Evolutionary conservation across 177 flowering plant species (phyloP).

Genomic region (Tripterygium wilfordii): DNA sequence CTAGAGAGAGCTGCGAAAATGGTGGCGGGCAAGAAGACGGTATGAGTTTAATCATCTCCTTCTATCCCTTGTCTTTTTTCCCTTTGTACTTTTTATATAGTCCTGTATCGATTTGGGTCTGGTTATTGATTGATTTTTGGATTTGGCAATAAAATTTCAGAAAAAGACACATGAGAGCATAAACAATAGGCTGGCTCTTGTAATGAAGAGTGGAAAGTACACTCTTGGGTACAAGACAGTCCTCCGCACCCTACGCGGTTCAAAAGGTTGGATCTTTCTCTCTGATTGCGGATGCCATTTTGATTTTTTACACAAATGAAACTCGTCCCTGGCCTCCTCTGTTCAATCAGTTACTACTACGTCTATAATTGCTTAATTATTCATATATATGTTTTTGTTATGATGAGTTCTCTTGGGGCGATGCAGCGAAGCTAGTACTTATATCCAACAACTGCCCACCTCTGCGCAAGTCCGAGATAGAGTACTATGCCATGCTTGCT

Average conservation of each 20-base stretch:
- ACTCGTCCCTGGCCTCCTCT: too few species aligned
- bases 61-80: background rate
- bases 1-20: slow-evolving; percentile 1
- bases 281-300: too few species aligned
- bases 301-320: too few species aligned
- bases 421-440: slow-evolving; percentile 35
- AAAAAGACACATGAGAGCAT: slow-evolving; percentile 34
- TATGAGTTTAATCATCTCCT: background rate
- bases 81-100: background rate
- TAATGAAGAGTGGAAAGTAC: too few species aligned
- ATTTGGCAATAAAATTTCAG: too few species aligned
- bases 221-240: slow-evolving; percentile 71
- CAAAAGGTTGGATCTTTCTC: too few species aligned
- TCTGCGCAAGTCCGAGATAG: slow-evolving; percentile 53
- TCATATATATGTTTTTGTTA: too few species aligned
- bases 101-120: background rate
- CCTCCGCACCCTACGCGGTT: slow-evolving; percentile 45
- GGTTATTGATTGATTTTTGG: background rate
- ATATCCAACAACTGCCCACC: slow-evolving; percentile 55
- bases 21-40: slow-evolving; percentile 11
- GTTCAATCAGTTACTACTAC: too few species aligned
- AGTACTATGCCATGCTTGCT: slow-evolving; percentile 53
- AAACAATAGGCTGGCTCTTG: slow-evolving; percentile 33
- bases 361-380: too few species aligned
- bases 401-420: too few species aligned